Base-by-base conservation (phyloP, 169 alveolate species). In the Cryptosporidium sp. region DNA sequence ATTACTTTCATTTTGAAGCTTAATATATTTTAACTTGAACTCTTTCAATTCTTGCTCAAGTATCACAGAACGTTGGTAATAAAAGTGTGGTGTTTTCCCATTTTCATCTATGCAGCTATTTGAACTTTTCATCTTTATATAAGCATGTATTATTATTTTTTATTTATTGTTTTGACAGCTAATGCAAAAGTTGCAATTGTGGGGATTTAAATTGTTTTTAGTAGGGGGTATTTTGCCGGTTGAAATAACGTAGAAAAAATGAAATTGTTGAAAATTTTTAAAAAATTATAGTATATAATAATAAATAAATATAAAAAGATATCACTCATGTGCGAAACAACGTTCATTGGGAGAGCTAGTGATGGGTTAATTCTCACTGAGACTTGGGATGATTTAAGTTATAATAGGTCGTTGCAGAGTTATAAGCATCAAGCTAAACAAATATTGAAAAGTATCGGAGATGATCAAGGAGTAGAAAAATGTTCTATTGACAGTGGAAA, bases 321-420 rank as follows among this genome's bases (percentile, higher is more conserved):
- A 55, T 74, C 23, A 35, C 37, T 21, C 43, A 92, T 92, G 95
- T 85, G 94, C 65, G 94, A 91, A 33, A 55, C 93, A 21, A 93
- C 96, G 2, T 95, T 94, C 62, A 91, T 95, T 33, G 93, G 94
- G 37, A 92, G 97, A 41, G 94, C 94, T 35, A 85, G 96, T 0
- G 97, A 95, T 71, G 97, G 97, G 5, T 85, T 95, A 48, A 91
- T 95, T 37, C 93, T 95, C 39, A 92, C 93, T 39, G 97, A 95
- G 86, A 91, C 97, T 35, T 95, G 95, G 94, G 96, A 95, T 62
- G 93, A 92, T 31, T 69, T 58, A 51, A 71, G 69, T 31, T 70
- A 70, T 50, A 73, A 75, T 21, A 68, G 85, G 39, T 52, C 85
- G 0, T 41, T 68, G 18, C 91, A 87, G 12, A 85, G 84, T 71